phyloP scores from a whole-genome alignment of 2,329 filamentous ascomycete species.

The Penicillium nordicum region DNA sequence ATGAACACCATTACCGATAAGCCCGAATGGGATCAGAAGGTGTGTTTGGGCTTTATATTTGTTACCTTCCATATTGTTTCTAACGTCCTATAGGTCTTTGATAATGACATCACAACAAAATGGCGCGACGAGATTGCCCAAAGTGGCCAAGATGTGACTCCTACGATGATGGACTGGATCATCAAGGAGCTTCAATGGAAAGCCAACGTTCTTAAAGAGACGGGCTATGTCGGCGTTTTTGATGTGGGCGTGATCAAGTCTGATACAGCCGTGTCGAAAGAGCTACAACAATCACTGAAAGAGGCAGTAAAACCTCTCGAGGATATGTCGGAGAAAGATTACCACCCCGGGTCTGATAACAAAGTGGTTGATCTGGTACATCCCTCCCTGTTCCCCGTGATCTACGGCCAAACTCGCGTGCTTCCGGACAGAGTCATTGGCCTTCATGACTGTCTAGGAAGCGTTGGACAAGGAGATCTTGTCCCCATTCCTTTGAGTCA shows the following conservation, averaged over 20 bases:
- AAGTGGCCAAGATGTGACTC: slow-evolving; percentile 27
- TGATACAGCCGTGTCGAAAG: slow-evolving; percentile 46
- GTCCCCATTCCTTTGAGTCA: neutral
- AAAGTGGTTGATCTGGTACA: slow-evolving; percentile 64
- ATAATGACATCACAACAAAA: slow-evolving; percentile 33
- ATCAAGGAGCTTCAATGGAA: slow-evolving; percentile 54
- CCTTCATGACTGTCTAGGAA: slow-evolving; percentile 25
- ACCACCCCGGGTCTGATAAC: slow-evolving; percentile 57
- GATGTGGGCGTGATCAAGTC: slow-evolving; percentile 54
- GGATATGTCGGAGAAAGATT: slow-evolving; percentile 58
- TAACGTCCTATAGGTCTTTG: slow-evolving; percentile 26
- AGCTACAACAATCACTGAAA: slow-evolving; percentile 45
- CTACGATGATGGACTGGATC: slow-evolving; percentile 39
- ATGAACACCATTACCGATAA: slow-evolving; percentile 47
- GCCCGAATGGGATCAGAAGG: slow-evolving; percentile 41
- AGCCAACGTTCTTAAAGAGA: slow-evolving; percentile 39
- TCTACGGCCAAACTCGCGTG: slow-evolving; percentile 30
- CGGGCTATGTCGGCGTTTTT: slow-evolving; percentile 43
- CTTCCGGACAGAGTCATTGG: slow-evolving; percentile 20
- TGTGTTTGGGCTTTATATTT: slow-evolving; percentile 12
- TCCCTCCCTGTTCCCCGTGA: slow-evolving; percentile 50
- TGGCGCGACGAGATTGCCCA: slow-evolving; percentile 33
- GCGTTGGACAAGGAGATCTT: slow-evolving; percentile 15
- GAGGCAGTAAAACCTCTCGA: slow-evolving; percentile 52
- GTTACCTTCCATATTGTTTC: neutral